These are phyloP conservation scores for Lunularia cruciata DNA, from an alignment of 225 moss, liverwort and hornwort genomes.

Conservation along the genomic window DNA sequence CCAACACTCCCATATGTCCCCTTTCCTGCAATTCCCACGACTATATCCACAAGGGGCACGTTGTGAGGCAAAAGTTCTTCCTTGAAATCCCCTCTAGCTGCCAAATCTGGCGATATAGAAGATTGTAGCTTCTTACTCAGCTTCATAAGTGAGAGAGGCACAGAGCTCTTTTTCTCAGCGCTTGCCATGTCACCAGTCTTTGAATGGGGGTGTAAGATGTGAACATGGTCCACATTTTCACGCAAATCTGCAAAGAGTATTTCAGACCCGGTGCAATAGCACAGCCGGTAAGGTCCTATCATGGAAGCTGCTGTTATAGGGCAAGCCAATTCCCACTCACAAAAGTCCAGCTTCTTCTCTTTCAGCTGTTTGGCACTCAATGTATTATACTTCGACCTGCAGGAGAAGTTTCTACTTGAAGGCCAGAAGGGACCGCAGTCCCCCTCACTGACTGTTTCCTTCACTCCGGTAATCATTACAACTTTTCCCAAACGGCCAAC, in stretches of 20 bases:
- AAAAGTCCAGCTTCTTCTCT: slow-evolving; percentile 34
- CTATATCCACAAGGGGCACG: slow-evolving; percentile 44
- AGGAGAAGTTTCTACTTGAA: slow-evolving; percentile 25
- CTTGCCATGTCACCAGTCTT: background rate
- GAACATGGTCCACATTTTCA: slow-evolving; percentile 13
- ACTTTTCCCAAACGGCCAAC: slow-evolving; percentile 62
- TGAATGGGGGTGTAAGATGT: background rate
- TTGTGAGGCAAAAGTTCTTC: slow-evolving; percentile 39
- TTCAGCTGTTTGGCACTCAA: slow-evolving; percentile 25
- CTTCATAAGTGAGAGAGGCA: background rate
- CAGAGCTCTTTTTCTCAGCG: background rate
- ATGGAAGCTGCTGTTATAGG: slow-evolving; percentile 66
- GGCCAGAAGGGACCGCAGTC: slow-evolving; percentile 47
- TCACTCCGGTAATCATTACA: slow-evolving; percentile 47
- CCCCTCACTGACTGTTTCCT: slow-evolving; percentile 25
- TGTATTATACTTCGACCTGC: slow-evolving; percentile 20
- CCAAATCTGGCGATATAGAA: slow-evolving; percentile 1
- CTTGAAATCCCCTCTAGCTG: slow-evolving; percentile 15
- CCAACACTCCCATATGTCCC: slow-evolving; percentile 42
- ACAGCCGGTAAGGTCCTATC: slow-evolving; percentile 55
- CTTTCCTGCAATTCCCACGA: slow-evolving; percentile 57
- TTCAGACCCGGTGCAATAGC: slow-evolving; percentile 48
- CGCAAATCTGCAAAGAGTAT: slow-evolving; percentile 51
- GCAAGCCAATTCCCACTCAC: slow-evolving; percentile 44
- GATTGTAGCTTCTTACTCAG: slow-evolving; percentile 24